Conservation (phyloP, 2,329 filamentous ascomycete genomes). For the Xylaria sp. region DNA sequence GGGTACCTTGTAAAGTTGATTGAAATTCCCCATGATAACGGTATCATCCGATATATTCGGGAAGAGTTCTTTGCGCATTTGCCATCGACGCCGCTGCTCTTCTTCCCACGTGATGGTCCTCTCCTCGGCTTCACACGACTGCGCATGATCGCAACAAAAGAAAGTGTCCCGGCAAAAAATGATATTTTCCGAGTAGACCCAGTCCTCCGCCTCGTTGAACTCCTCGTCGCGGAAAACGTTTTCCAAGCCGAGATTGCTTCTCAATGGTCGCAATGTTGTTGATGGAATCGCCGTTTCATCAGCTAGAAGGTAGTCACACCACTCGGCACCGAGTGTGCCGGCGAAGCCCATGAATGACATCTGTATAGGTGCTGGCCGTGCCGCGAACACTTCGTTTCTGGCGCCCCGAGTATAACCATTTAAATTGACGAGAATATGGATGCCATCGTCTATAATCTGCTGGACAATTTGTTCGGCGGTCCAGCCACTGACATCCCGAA, state of each 20-base stretch:
- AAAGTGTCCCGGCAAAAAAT: conserved; percentile 95
- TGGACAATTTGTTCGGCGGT: conserved; percentile 83
- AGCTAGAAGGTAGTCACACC: conserved; percentile 97
- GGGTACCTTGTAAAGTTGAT: conserved; percentile 94
- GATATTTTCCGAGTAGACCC: conserved; percentile 97
- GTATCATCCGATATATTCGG: conserved; percentile 82
- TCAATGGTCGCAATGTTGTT: conserved; percentile 81
- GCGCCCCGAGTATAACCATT: conserved; percentile 97
- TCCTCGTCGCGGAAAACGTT: conserved; percentile 76
- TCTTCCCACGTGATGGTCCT: conserved; percentile 80
- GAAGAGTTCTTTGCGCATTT: conserved; percentile 93
- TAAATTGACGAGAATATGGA: conserved; percentile 96
- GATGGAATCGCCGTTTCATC: conserved; percentile 88
- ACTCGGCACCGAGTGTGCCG: conserved; percentile 93
- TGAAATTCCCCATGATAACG: conserved; percentile 97
- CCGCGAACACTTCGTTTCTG: conserved; percentile 97
- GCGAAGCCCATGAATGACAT: conserved; percentile 99
- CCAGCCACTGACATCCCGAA: conserved; percentile 90
- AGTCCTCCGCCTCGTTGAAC: conserved; percentile 76
- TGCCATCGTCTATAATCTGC: conserved; percentile 86
- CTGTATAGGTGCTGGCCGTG: conserved; percentile 91
- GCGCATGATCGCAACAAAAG: conserved; percentile 97
- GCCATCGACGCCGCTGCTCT: conserved; percentile 85
- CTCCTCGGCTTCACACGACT: conserved; percentile 82
- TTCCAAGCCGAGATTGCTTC: conserved; percentile 77